Evolutionary conservation across 768 basidiomycete species (phyloP).

Genomic region (Pulveroboletus sp.): DNA sequence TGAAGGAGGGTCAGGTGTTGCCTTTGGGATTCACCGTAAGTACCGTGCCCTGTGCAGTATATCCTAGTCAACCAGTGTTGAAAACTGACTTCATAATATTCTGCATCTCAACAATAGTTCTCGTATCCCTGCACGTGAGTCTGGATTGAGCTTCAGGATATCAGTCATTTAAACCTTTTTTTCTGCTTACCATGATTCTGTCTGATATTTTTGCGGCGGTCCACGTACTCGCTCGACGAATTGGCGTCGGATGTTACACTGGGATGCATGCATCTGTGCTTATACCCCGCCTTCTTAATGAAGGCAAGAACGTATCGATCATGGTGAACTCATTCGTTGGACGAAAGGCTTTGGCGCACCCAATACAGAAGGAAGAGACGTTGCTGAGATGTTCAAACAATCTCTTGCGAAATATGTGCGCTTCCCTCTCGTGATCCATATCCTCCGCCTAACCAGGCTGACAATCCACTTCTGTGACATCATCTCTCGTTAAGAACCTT

Average conservation of each 20-base stretch:
- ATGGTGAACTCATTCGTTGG: slow-evolving; percentile 94
- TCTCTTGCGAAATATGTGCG: slow-evolving; percentile 75
- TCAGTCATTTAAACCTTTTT: not conserved
- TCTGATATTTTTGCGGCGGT: not conserved
- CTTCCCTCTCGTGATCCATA: slow-evolving; percentile 10
- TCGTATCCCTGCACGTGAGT: slow-evolving; percentile 92
- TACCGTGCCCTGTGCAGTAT: slow-evolving; percentile 10
- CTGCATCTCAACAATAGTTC: slow-evolving; percentile 50
- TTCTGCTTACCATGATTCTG: not conserved
- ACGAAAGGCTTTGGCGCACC: slow-evolving; percentile 97
- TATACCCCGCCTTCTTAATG: not conserved
- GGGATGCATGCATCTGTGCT: not conserved
- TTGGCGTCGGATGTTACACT: not conserved
- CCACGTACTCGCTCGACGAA: not conserved
- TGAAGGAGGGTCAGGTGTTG: slow-evolving; percentile 53
- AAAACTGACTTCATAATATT: slow-evolving; percentile 4
- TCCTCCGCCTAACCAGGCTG: not conserved
- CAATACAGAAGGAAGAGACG: slow-evolving; percentile 90
- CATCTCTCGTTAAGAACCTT: slow-evolving; percentile 53
- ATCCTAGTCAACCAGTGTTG: not conserved
- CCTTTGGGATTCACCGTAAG: slow-evolving; percentile 93
- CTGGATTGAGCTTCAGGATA: not conserved
- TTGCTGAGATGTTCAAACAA: slow-evolving; percentile 87
- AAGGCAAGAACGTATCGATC: slow-evolving; percentile 92
- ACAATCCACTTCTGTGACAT: not conserved